phyloP scores from a whole-genome alignment of 495 filamentous ascomycete genomes.

The Aspergillus leporis region DNA sequence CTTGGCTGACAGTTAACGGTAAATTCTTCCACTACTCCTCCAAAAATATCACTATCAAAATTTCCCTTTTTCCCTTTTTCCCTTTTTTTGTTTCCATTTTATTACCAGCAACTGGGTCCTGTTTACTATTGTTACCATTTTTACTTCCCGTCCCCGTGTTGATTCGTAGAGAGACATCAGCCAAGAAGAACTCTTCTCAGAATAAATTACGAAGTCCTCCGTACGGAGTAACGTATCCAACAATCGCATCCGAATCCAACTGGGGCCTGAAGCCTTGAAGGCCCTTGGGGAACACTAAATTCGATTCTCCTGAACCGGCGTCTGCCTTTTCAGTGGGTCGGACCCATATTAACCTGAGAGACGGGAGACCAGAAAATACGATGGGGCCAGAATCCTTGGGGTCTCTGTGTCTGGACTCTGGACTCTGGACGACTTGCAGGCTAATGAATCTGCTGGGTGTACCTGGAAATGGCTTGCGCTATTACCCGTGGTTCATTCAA shows the following conservation, averaged over 20 bases:
- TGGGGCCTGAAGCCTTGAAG: background rate
- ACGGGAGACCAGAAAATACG: constrained; percentile 1
- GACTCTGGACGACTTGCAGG: background rate
- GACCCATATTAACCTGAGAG: constrained; percentile 1
- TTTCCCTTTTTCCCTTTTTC: background rate
- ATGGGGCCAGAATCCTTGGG: constrained; percentile 9
- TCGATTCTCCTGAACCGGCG: constrained; percentile 11
- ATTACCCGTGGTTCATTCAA: constrained; percentile 5
- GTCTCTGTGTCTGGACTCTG: constrained; percentile 3
- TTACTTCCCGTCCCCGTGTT: background rate
- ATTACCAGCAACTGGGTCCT: background rate
- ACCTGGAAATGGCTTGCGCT: background rate
- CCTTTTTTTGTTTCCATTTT: background rate
- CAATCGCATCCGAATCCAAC: background rate
- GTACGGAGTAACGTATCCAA: background rate
- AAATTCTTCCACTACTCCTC: background rate
- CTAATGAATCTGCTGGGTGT: background rate
- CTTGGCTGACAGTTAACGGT: background rate
- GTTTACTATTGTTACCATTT: background rate
- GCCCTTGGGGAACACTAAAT: background rate
- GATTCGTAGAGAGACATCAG: background rate
- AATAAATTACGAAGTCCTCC: background rate
- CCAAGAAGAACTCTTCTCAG: background rate
- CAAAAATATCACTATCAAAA: background rate
- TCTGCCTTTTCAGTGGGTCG: constrained; percentile 1